Percentiles rank a stretch among this genome's conserved stretches.
Evolutionary conservation across 306 rosid genomes (phyloP).

Genomic region (Hylodesmum podocarpum): DNA sequence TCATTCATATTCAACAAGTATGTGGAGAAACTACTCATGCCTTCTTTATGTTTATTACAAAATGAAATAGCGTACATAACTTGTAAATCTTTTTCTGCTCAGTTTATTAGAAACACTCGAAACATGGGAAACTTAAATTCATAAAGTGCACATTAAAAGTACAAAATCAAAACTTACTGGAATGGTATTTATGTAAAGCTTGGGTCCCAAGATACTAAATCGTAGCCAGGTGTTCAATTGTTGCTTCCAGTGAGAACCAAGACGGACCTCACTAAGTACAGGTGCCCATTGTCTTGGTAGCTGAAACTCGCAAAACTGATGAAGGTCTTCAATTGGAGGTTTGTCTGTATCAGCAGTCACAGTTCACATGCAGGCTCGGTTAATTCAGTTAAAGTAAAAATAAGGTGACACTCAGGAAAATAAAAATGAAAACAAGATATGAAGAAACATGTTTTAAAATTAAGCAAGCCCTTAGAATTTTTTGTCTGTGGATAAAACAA

Average conservation of each 20-base stretch:
- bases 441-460: not conserved
- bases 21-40: slow-evolving; percentile 3
- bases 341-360: slow-evolving; percentile 55
- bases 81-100: not conserved
- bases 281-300: slow-evolving; percentile 95
- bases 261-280: slow-evolving; percentile 71
- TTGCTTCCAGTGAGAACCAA: slow-evolving; percentile 74
- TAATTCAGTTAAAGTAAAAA: not conserved
- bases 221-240: slow-evolving; percentile 64
- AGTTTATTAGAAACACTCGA: not conserved
- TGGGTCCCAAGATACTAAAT: slow-evolving; percentile 77
- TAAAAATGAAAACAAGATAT: not conserved
- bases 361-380: slow-evolving; percentile 9
- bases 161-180: slow-evolving; percentile 47
- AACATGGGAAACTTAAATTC: slow-evolving; percentile 4
- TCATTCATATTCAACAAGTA: not conserved
- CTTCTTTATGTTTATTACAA: not conserved
- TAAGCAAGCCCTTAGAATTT: not conserved
- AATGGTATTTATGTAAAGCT: slow-evolving; percentile 75
- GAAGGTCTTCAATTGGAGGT: slow-evolving; percentile 82
- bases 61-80: not conserved
- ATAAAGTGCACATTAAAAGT: not conserved
- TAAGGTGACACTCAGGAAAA: not conserved
- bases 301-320: slow-evolving; percentile 88
- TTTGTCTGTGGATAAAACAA: not conserved